Conservation (phyloP, 306 rosid species). For the Malus fusca region DNA sequence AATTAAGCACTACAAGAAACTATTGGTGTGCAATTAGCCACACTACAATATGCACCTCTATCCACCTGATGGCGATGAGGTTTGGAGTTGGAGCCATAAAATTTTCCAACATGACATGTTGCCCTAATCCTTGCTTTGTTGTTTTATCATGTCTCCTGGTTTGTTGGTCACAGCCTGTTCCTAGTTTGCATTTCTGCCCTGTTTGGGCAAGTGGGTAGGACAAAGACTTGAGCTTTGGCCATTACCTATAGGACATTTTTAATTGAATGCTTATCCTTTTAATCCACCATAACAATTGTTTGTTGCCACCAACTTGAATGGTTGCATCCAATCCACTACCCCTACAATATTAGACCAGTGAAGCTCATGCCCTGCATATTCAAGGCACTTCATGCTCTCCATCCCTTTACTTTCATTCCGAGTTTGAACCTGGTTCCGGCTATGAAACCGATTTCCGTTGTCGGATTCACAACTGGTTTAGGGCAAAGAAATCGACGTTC, state of each 20-base stretch:
- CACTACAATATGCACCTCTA: neutral
- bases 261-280: constrained; percentile 9
- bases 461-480: neutral
- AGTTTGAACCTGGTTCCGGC: constrained; percentile 1
- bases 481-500: neutral
- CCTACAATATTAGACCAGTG: neutral
- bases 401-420: constrained; percentile 5
- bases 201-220: constrained; percentile 1
- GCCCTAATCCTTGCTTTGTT: neutral
- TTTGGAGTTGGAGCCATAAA: neutral
- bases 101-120: neutral
- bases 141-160: constrained; percentile 4
- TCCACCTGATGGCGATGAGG: neutral
- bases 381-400: neutral
- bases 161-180: constrained; percentile 14
- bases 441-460: neutral
- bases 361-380: constrained; percentile 10
- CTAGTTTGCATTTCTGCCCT: neutral
- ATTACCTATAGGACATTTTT: neutral
- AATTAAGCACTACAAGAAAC: neutral
- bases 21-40: neutral
- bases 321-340: neutral
- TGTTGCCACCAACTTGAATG: neutral
- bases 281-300: constrained; percentile 2
- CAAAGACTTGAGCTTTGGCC: constrained; percentile 19